Percentiles rank a stretch among this genome's conserved stretches.
These are phyloP conservation scores for Helenozyma rhizophorensis DNA, from an alignment of 805 yeast genomes.

Conservation along the genomic window DNA sequence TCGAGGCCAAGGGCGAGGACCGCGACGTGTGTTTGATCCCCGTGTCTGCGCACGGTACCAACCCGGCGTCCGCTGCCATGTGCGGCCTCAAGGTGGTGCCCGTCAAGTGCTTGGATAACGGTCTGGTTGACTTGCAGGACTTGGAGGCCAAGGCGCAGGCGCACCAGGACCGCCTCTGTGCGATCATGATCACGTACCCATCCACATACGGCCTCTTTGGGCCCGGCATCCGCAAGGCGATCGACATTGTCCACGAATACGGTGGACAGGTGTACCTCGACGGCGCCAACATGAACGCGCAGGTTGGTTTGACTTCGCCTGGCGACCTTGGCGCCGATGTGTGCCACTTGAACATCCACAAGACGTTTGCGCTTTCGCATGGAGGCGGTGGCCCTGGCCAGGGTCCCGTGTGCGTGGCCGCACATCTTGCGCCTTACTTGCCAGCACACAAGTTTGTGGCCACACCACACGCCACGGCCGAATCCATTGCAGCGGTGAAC, in stretches of 20 bases:
- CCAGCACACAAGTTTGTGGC: conserved; percentile 69
- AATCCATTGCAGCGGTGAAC: conserved; percentile 69
- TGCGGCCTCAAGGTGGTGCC: conserved; percentile 92
- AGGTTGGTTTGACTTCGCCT: conserved; percentile 94
- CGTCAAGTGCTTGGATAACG: conserved; percentile 79
- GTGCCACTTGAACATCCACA: conserved; percentile 93
- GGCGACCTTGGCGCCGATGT: conserved; percentile 98
- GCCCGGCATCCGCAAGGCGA: conserved; percentile 81
- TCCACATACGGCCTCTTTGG: conserved; percentile 96
- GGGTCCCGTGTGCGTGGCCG: conserved; percentile 93
- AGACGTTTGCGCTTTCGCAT: conserved; percentile 96
- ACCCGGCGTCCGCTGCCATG: conserved; percentile 98
- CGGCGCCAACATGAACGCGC: conserved; percentile 99
- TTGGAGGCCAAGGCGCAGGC: conserved; percentile 66
- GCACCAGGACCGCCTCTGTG: conserved; percentile 70
- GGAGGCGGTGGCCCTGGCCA: conserved; percentile 99
- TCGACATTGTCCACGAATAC: conserved; percentile 73
- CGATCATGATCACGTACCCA: conserved; percentile 95
- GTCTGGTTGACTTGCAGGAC: conserved; percentile 81
- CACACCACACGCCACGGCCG: conserved; percentile 45
- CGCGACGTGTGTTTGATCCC: conserved; percentile 92
- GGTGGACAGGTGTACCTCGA: conserved; percentile 98
- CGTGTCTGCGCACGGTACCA: conserved; percentile 96
- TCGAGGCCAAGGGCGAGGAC: conserved; percentile 65
- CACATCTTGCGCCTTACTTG: conserved; percentile 73